These are phyloP conservation scores for Claviceps sorghi DNA, from an alignment of 2,329 filamentous ascomycete genomes.

Conservation along the genomic window DNA sequence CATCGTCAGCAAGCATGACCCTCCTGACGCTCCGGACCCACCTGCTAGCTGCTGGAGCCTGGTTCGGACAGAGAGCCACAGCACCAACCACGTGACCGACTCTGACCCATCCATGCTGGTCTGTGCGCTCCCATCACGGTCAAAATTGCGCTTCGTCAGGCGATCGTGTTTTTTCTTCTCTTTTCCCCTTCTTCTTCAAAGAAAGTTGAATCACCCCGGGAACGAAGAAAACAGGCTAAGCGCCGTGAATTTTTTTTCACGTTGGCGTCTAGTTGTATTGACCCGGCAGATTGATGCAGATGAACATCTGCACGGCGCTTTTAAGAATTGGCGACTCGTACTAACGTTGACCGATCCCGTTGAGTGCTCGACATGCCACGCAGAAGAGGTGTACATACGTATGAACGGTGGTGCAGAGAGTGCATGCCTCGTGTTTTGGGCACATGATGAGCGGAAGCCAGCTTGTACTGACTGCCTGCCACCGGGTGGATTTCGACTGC, in stretches of 20 bases:
- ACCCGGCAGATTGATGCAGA: conserved; percentile 39
- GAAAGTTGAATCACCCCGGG: conserved; percentile 45
- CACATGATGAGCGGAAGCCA: too few relatives aligned
- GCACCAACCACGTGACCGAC: conserved; percentile 4
- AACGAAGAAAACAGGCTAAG: conserved; percentile 40
- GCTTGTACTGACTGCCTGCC: not conserved
- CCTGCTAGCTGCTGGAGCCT: not conserved
- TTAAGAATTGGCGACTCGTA: conserved; percentile 49
- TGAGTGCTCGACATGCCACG: conserved; percentile 42
- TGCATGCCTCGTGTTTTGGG: too few relatives aligned
- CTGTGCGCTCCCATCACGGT: conserved; percentile 13
- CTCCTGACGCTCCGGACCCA: not conserved
- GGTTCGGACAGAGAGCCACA: not conserved
- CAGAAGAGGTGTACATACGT: not conserved
- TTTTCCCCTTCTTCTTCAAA: conserved; percentile 22
- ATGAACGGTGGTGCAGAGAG: too few relatives aligned
- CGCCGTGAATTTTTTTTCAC: conserved; percentile 22
- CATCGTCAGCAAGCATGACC: not conserved
- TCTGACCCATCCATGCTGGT: conserved; percentile 5
- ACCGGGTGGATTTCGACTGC: not conserved
- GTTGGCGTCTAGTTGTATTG: conserved; percentile 41
- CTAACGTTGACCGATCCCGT: conserved; percentile 45
- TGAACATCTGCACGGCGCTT: conserved; percentile 34
- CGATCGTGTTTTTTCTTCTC: not conserved
- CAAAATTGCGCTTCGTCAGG: not conserved